A percentile compares a stretch with the other conserved stretches of the same genome.
Evolutionary conservation across 2,329 filamentous ascomycete species (phyloP).

Genomic region (Penicillium sp.): DNA sequence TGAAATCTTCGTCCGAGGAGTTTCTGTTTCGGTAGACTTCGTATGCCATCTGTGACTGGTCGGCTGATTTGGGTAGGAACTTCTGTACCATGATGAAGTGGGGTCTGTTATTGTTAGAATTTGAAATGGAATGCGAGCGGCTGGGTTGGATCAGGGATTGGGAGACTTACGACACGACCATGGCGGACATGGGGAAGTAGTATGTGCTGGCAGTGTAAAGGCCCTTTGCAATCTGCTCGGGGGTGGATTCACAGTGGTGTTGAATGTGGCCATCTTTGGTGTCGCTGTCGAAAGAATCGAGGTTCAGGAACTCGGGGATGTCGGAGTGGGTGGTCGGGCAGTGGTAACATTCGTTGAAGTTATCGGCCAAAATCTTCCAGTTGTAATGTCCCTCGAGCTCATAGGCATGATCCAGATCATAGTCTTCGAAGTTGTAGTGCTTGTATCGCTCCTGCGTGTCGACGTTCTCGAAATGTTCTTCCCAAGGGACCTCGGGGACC

Average conservation of each 20-base stretch:
- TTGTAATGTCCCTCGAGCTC: slow-evolving; percentile 25
- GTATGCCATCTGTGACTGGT: slow-evolving; percentile 59
- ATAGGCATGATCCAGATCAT: slow-evolving; percentile 23
- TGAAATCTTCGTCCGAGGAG: slow-evolving; percentile 60
- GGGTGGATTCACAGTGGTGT: slow-evolving; percentile 38
- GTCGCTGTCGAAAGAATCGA: slow-evolving; percentile 57
- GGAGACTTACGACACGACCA: slow-evolving; percentile 34
- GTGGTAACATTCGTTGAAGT: slow-evolving; percentile 60
- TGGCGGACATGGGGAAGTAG: slow-evolving; percentile 34
- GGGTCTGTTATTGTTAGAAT: slow-evolving; percentile 45
- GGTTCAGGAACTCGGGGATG: slow-evolving; percentile 58
- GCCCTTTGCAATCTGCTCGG: slow-evolving; percentile 51
- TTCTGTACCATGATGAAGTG: slow-evolving; percentile 66
- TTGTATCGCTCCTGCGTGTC: slow-evolving; percentile 25
- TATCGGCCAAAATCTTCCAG: slow-evolving; percentile 27
- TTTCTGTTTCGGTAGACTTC: slow-evolving; percentile 65
- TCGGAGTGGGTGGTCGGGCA: slow-evolving; percentile 62
- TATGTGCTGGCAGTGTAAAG: slow-evolving; percentile 42
- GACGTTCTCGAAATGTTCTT: slow-evolving; percentile 22
- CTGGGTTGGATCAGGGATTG: too few species aligned
- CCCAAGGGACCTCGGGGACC: slow-evolving; percentile 22
- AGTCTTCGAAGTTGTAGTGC: slow-evolving; percentile 22
- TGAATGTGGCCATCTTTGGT: slow-evolving; percentile 34
- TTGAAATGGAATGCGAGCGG: too few species aligned
- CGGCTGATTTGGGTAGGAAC: slow-evolving; percentile 58